These are phyloP conservation scores for Xylaria nigripes DNA, from an alignment of 495 filamentous ascomycete species.

Conservation along the genomic window DNA sequence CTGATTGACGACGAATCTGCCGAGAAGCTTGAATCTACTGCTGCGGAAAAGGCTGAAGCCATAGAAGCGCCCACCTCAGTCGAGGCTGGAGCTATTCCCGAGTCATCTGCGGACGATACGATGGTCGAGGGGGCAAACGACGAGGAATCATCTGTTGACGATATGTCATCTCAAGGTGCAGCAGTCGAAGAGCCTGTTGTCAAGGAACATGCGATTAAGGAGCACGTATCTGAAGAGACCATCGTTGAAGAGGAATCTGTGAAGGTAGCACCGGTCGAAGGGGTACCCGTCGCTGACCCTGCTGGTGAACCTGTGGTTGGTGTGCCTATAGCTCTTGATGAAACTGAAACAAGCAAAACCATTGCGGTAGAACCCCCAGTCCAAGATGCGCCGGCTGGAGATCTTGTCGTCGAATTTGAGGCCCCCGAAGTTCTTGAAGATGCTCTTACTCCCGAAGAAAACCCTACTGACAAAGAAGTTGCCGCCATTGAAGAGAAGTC, in stretches of 20 bases:
- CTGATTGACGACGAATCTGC: constrained; percentile 2
- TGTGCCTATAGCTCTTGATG: constrained; percentile 3
- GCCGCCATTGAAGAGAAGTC: constrained; percentile 9
- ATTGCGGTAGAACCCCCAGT: neutral
- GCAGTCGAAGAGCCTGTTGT: neutral
- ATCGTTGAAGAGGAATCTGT: neutral
- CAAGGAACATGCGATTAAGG: neutral
- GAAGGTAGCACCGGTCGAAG: too few relatives aligned
- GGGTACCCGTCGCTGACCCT: too few relatives aligned
- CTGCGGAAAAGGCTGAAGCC: neutral
- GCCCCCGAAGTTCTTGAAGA: neutral
- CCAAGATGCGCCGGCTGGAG: neutral
- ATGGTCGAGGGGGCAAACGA: neutral
- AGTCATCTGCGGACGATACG: neutral
- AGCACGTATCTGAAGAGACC: neutral
- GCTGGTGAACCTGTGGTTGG: constrained; percentile 7
- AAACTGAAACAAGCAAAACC: constrained; percentile 1
- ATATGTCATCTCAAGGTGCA: neutral
- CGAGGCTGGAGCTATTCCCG: neutral
- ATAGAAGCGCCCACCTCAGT: neutral
- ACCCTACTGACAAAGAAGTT: neutral
- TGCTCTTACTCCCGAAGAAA: neutral
- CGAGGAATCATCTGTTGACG: neutral
- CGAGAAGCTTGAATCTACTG: neutral
- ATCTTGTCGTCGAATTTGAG: neutral